Percentiles rank a stretch among this genome's conserved stretches.
Evolutionary conservation across 179 eudicot genomes (phyloP).

Genomic region (Nepenthes alata): DNA sequence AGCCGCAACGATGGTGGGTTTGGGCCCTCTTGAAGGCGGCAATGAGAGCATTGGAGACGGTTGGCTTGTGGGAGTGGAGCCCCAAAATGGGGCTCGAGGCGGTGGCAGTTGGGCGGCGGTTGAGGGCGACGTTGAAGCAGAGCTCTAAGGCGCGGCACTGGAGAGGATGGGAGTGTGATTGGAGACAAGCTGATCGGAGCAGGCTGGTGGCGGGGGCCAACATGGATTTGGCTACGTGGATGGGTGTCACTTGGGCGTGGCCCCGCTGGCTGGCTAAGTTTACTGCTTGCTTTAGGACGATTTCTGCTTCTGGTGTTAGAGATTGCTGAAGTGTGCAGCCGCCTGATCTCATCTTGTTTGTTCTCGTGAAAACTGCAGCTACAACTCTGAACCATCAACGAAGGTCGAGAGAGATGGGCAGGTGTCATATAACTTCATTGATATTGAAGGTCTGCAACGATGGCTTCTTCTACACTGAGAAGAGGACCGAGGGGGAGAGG

Average conservation of each 20-base stretch:
- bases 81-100: conserved; percentile 38
- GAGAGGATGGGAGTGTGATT: conserved; percentile 61
- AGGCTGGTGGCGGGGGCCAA: conserved; percentile 38
- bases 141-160: conserved; percentile 72
- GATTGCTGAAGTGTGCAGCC: conserved; percentile 49
- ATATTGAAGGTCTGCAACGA: too few relatives aligned
- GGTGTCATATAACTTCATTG: too few relatives aligned
- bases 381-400: not conserved
- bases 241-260: conserved; percentile 76
- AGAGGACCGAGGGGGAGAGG: not conserved
- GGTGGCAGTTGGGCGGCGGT: conserved; percentile 59
- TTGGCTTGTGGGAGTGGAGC: conserved; percentile 30
- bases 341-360: conserved; percentile 44
- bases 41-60: conserved; percentile 59
- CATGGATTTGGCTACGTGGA: conserved; percentile 65
- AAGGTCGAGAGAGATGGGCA: too few relatives aligned
- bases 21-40: conserved; percentile 84
- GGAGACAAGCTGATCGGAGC: conserved; percentile 52
- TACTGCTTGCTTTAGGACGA: conserved; percentile 48
- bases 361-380: not conserved
- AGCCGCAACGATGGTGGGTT: conserved; percentile 70
- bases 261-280: conserved; percentile 48
- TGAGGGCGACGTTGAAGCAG: conserved; percentile 73
- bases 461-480: not conserved
- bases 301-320: conserved; percentile 43